A percentile compares a stretch with the other conserved stretches of the same genome.
phyloP scores from a whole-genome alignment of 441 rosid genomes.

The Erysimum cheiri region DNA sequence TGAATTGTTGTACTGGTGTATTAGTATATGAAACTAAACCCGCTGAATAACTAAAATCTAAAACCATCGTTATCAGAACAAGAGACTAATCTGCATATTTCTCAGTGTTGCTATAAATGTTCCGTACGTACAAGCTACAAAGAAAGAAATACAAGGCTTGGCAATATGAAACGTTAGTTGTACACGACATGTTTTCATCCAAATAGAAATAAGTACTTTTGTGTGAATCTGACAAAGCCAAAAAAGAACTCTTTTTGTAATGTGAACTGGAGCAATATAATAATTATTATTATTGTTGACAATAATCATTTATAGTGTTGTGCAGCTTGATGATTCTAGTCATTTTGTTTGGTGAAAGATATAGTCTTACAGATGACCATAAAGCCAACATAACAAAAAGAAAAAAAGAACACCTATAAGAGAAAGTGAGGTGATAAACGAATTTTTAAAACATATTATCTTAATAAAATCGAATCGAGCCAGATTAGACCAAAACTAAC shows the following conservation, averaged over 20 bases:
- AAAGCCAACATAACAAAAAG: neutral
- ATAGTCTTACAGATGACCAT: neutral
- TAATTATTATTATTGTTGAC: too few relatives aligned
- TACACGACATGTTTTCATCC: slow-evolving; percentile 35
- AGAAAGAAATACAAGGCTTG: slow-evolving; percentile 18
- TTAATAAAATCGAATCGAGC: neutral
- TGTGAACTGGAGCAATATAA: neutral
- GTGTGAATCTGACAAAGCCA: neutral
- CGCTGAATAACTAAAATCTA: slow-evolving; percentile 1
- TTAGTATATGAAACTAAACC: neutral
- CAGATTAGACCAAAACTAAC: neutral
- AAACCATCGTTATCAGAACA: slow-evolving; percentile 23
- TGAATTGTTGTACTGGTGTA: neutral
- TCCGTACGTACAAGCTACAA: slow-evolving; percentile 29
- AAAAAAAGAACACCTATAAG: neutral
- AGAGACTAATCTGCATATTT: neutral
- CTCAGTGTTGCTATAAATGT: slow-evolving; percentile 13
- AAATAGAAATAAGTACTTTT: neutral
- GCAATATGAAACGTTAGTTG: slow-evolving; percentile 32
- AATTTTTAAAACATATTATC: too few relatives aligned
- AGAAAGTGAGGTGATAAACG: too few relatives aligned
- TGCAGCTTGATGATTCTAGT: slow-evolving; percentile 13
- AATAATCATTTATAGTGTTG: neutral
- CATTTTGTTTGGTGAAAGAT: slow-evolving; percentile 16
- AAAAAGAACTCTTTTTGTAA: neutral